phyloP scores from a whole-genome alignment of 1,139 yeast genomes.

The Blastobotrys persicus region DNA sequence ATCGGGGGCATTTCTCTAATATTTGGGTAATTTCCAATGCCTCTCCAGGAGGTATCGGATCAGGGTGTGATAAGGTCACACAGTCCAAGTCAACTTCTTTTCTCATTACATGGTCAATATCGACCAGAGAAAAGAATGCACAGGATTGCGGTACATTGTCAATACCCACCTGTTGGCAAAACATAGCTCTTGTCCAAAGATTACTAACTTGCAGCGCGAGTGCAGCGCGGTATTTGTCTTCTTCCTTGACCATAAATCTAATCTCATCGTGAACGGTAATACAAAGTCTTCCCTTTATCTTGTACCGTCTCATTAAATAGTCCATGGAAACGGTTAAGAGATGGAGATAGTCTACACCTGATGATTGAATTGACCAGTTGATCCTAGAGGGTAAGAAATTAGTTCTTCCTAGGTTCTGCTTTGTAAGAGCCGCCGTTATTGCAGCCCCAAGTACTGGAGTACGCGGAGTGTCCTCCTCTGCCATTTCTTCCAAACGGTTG shows the following conservation, averaged over 20 bases:
- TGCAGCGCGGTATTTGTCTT: slow-evolving; percentile 73
- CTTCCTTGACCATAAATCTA: slow-evolving; percentile 70
- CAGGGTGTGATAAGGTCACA: slow-evolving; percentile 81
- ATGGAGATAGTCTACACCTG: slow-evolving; percentile 96
- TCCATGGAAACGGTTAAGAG: slow-evolving; percentile 84
- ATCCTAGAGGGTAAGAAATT: slow-evolving; percentile 83
- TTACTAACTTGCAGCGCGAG: slow-evolving; percentile 84
- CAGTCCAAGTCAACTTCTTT: slow-evolving; percentile 89
- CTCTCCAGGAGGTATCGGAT: slow-evolving; percentile 75
- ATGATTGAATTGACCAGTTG: slow-evolving; percentile 97
- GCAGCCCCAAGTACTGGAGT: slow-evolving; percentile 95
- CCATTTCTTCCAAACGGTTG: slow-evolving; percentile 83
- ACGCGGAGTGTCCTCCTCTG: slow-evolving; percentile 75
- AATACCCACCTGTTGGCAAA: slow-evolving; percentile 89
- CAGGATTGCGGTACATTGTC: slow-evolving; percentile 88
- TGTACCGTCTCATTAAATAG: slow-evolving; percentile 62
- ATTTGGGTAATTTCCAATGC: slow-evolving; percentile 60
- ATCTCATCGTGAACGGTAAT: slow-evolving; percentile 96
- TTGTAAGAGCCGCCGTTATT: slow-evolving; percentile 78
- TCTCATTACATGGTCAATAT: slow-evolving; percentile 80
- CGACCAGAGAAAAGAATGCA: slow-evolving; percentile 94
- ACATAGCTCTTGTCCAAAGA: slow-evolving; percentile 95
- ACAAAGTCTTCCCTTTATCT: slow-evolving; percentile 72
- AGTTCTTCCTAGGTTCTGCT: slow-evolving; percentile 56
- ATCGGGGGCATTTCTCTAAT: slow-evolving; percentile 29